A percentile compares a stretch with the other conserved stretches of the same genome.
Conservation (phyloP, 495 filamentous ascomycete species). For the Massariosphaeria phaeospora region DNA sequence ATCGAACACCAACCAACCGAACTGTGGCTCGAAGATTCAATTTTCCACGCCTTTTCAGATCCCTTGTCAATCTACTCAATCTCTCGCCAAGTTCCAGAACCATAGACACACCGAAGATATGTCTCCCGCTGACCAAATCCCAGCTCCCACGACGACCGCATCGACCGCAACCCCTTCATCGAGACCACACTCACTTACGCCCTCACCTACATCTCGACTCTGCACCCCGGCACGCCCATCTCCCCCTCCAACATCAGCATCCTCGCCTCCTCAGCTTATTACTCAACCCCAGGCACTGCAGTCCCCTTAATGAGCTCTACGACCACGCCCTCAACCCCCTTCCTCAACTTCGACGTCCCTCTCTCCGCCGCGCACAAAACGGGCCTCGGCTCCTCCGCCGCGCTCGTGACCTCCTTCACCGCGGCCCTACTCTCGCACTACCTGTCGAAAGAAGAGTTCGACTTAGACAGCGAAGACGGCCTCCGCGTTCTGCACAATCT, state of each 20-base stretch:
- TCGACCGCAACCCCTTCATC: constrained; percentile 73
- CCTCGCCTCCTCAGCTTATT: constrained; percentile 93
- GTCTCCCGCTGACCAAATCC: neutral
- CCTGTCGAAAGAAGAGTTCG: constrained; percentile 57
- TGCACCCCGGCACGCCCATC: constrained; percentile 52
- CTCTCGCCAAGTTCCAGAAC: no score
- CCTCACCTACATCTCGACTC: constrained; percentile 67
- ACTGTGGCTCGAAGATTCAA: no score
- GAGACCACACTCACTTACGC: constrained; percentile 85
- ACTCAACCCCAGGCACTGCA: constrained; percentile 62
- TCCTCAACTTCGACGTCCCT: constrained; percentile 71
- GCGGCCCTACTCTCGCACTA: constrained; percentile 76
- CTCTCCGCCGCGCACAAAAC: constrained; percentile 86
- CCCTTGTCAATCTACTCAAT: no score
- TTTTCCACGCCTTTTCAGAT: no score
- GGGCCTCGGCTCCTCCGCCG: constrained; percentile 90
- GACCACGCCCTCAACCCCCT: constrained; percentile 47
- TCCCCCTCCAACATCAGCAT: constrained; percentile 73
- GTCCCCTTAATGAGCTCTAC: no score
- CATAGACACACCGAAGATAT: no score
- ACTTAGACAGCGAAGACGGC: constrained; percentile 36
- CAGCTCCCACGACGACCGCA: constrained; percentile 24
- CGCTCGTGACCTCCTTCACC: constrained; percentile 86
- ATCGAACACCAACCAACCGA: no score
- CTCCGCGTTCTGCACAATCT: constrained; percentile 72